These are phyloP conservation scores for Lipomyces chichibuensis DNA, from an alignment of 805 yeast genomes.

Conservation along the genomic window DNA sequence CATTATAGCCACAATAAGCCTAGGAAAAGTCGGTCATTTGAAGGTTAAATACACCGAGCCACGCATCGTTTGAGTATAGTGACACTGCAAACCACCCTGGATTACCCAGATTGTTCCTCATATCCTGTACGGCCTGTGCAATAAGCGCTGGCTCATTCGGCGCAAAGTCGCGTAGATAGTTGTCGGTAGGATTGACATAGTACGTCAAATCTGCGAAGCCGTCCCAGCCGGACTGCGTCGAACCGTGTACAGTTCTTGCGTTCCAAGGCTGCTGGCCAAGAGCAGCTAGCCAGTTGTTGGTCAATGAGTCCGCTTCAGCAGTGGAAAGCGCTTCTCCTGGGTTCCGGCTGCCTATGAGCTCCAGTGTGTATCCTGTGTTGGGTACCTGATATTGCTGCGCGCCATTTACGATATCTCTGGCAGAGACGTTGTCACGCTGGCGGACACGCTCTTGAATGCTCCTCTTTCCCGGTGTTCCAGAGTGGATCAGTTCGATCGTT, in stretches of 20 bases:
- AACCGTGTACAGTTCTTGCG: conserved; percentile 4
- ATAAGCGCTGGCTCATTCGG: conserved; percentile 6
- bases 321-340: conserved; percentile 3
- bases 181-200: conserved; percentile 6
- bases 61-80: background rate
- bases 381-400: conserved; percentile 3
- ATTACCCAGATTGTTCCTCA: conserved; percentile 5
- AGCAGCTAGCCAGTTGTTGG: conserved; percentile 4
- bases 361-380: conserved; percentile 6
- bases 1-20: background rate
- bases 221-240: conserved; percentile 5
- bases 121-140: conserved; percentile 9
- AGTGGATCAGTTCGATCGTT: conserved; percentile 4
- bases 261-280: conserved; percentile 5
- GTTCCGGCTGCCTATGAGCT: conserved; percentile 6
- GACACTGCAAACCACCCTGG: conserved; percentile 7
- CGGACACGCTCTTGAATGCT: conserved; percentile 8
- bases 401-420: conserved; percentile 5
- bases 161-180: conserved; percentile 2
- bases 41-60: conserved; percentile 7
- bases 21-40: conserved; percentile 6
- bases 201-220: conserved; percentile 6
- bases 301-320: conserved; percentile 5
- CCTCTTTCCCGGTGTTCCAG: conserved; percentile 4
- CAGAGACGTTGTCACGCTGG: background rate